These are phyloP conservation scores for Torulaspora pretoriensis DNA, from an alignment of 1,139 yeast species.

Conservation along the genomic window DNA sequence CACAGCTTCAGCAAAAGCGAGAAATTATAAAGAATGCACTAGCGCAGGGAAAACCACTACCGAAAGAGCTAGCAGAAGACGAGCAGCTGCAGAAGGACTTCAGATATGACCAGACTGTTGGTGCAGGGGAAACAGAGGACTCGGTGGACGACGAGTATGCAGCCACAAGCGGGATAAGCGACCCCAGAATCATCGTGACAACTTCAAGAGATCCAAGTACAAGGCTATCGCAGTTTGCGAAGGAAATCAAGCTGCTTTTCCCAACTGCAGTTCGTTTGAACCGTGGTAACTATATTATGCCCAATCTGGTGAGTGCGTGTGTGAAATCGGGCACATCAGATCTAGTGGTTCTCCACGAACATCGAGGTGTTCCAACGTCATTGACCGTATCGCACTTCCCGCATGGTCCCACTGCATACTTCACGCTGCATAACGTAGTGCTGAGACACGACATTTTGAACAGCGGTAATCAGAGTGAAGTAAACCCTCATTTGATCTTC, in stretches of 20 bases:
- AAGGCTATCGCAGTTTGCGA: slow-evolving; percentile 81
- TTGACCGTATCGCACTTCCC: slow-evolving; percentile 92
- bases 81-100: slow-evolving; percentile 72
- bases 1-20: slow-evolving; percentile 78
- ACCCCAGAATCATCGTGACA: slow-evolving; percentile 90
- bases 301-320: slow-evolving; percentile 82
- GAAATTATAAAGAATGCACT: slow-evolving; percentile 82
- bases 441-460: slow-evolving; percentile 87
- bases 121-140: slow-evolving; percentile 48
- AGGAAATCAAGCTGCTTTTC: slow-evolving; percentile 82
- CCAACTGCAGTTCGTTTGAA: slow-evolving; percentile 87
- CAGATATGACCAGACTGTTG: slow-evolving; percentile 55
- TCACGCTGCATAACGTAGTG: slow-evolving; percentile 90
- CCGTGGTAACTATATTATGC: slow-evolving; percentile 88
- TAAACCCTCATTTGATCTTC: slow-evolving; percentile 88
- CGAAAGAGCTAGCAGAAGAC: slow-evolving; percentile 89
- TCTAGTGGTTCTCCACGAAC: slow-evolving; percentile 83
- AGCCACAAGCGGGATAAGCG: slow-evolving; percentile 79
- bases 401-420: slow-evolving; percentile 94
- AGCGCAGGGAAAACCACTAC: slow-evolving; percentile 85
- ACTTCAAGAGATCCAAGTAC: slow-evolving; percentile 91
- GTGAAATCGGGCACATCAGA: slow-evolving; percentile 74
- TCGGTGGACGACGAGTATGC: slow-evolving; percentile 84
- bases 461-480: slow-evolving; percentile 84
- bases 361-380: slow-evolving; percentile 96